A percentile compares a stretch with the other conserved stretches of the same genome.
These are phyloP conservation scores for Hebeloma cylindrosporum DNA, from an alignment of 768 basidiomycete species.

Conservation along the genomic window DNA sequence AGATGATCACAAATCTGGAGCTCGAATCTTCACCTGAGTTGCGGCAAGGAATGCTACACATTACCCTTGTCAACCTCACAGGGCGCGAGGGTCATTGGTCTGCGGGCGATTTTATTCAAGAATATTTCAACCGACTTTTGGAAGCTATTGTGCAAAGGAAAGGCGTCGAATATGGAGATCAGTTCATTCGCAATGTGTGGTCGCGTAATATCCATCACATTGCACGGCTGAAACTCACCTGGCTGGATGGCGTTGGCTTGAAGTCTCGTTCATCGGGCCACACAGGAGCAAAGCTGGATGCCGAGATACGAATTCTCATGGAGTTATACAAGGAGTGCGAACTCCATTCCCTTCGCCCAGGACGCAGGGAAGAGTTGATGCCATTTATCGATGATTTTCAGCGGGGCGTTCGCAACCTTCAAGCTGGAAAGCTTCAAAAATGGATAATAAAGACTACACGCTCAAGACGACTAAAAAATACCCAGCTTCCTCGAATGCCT, in stretches of 20 bases:
- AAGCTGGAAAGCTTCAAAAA: slow-evolving; percentile 9
- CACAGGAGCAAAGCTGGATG: neutral
- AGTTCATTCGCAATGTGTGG: slow-evolving; percentile 27
- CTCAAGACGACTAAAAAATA: slow-evolving; percentile 1
- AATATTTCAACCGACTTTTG: slow-evolving; percentile 32
- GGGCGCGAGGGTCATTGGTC: slow-evolving; percentile 23
- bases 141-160: slow-evolving; percentile 29
- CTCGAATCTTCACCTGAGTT: slow-evolving; percentile 27
- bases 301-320: slow-evolving; percentile 4
- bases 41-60: slow-evolving; percentile 21
- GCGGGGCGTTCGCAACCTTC: neutral
- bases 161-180: slow-evolving; percentile 28
- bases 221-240: slow-evolving; percentile 30
- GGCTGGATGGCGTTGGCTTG: slow-evolving; percentile 22
- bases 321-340: neutral
- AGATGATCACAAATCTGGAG: slow-evolving; percentile 30
- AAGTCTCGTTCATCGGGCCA: neutral
- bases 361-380: neutral
- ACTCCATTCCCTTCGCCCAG: slow-evolving; percentile 6
- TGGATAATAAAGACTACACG: slow-evolving; percentile 10
- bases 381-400: slow-evolving; percentile 11
- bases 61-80: slow-evolving; percentile 29
- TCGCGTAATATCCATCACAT: slow-evolving; percentile 34
- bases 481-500: too few species aligned
- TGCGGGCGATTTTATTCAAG: slow-evolving; percentile 34